A percentile compares a stretch with the other conserved stretches of the same genome.
Evolutionary conservation across 140 eudicot genomes (phyloP).

Genomic region (Eryngium alpinum): DNA sequence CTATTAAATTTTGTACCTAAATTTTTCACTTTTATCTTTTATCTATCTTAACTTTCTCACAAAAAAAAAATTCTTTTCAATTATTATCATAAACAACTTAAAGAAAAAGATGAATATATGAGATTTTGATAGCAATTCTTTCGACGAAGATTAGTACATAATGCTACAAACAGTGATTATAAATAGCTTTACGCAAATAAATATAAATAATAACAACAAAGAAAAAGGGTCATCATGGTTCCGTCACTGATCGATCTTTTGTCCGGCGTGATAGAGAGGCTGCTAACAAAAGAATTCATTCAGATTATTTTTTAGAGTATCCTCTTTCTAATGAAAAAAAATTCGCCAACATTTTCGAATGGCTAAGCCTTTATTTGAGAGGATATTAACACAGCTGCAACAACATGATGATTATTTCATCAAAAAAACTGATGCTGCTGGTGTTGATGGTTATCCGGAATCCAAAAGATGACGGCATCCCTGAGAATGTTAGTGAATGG

Average conservation of each 20-base stretch:
- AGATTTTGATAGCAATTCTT: background rate
- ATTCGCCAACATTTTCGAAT: background rate
- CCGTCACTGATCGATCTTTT: background rate
- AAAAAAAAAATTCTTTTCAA: no score
- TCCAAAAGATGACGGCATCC: no score
- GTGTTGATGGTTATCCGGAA: background rate
- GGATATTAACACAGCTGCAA: background rate
- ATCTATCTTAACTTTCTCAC: no score
- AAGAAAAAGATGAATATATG: background rate
- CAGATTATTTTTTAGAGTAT: background rate
- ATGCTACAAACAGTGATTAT: no score
- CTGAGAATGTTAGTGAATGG: no score
- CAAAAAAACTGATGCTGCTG: background rate
- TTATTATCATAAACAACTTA: no score
- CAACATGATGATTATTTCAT: background rate
- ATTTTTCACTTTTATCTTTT: no score
- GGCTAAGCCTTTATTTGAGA: background rate
- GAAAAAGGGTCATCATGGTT: background rate
- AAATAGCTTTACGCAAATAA: background rate
- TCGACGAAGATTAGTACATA: background rate
- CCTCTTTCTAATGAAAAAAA: background rate
- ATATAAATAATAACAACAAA: background rate
- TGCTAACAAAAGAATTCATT: background rate
- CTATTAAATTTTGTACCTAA: no score
- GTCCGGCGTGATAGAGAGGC: background rate